Base-by-base conservation (phyloP, 345 rosid species). In the Barbarea vulgaris region DNA sequence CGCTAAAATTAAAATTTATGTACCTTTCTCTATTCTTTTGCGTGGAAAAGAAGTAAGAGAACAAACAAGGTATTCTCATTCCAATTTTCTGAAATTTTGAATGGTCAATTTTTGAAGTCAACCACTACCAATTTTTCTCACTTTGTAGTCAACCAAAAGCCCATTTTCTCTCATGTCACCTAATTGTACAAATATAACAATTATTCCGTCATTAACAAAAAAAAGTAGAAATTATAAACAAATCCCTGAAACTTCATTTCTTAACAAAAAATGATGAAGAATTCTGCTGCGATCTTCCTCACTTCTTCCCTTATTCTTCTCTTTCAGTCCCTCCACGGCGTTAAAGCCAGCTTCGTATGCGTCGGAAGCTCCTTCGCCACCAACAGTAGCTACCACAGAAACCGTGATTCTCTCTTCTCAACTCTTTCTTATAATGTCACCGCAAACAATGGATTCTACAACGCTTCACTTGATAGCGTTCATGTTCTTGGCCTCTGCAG, bases 401-500 rank as follows among this genome's bases (percentile, higher is more conserved):
- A 79, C 79, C 86, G 80, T 6, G 72, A 69, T 15, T 37, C 66
- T 15, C 63, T 77, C 39, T 75, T 83, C 10, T 62, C 83, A 58
- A 71, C 81, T 75, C 76, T 85, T 9, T 58, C 82, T 14, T 12
- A 64, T 11, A 67, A 70, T 0, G 82, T 75, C 58, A 30, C 54
- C 1, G 17, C 33, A 14, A 62, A 69, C 6, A 62, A 59, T 0
- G 83, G 83, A 34, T 81, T 79, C 72, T 81, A 71, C 50, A 72
- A 53, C 22, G 47, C 76, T 13, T 59, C 79, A 5, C 58, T 73
- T 25, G 81, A 82, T 27, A 67, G 69, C 30, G 83, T 76, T 31
- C 72, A 73, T 14, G 83, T 75, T 52, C 51, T 61, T 30, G 81
- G 54, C 15, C 58, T 81, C 2, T 85, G 88, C 81, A 44, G 82